Conservation (phyloP, 2,329 filamentous ascomycete genomes). For the Dactylellina sp. region DNA sequence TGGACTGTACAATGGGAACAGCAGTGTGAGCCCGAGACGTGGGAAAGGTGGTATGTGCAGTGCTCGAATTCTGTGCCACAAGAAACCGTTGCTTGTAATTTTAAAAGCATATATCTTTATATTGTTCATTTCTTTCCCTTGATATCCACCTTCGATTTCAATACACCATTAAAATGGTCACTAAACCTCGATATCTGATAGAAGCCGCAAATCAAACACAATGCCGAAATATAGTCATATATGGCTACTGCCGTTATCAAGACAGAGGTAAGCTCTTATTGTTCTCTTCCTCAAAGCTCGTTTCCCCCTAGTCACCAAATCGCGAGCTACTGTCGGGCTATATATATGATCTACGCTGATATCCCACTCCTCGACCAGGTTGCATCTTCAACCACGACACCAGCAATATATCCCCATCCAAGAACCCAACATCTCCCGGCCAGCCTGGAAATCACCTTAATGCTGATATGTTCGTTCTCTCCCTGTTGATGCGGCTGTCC, state of each 20-base stretch:
- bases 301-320: background rate
- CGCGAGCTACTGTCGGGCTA: background rate
- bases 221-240: slow-evolving; percentile 92
- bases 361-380: slow-evolving; percentile 65
- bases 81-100: slow-evolving; percentile 4
- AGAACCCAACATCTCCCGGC: slow-evolving; percentile 58
- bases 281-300: background rate
- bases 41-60: slow-evolving; percentile 53
- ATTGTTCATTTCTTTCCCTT: background rate
- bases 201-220: slow-evolving; percentile 78
- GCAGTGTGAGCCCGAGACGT: slow-evolving; percentile 52
- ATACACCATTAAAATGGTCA: slow-evolving; percentile 19
- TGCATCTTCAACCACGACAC: slow-evolving; percentile 88
- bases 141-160: too few species aligned
- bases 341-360: slow-evolving; percentile 16
- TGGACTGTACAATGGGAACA: slow-evolving; percentile 54
- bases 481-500: slow-evolving; percentile 17
- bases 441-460: slow-evolving; percentile 40
- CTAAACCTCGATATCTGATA: slow-evolving; percentile 30
- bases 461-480: slow-evolving; percentile 53
- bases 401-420: slow-evolving; percentile 61
- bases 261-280: slow-evolving; percentile 73
- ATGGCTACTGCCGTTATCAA: slow-evolving; percentile 91
- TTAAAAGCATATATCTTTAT: background rate
- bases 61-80: slow-evolving; percentile 32